These are phyloP conservation scores for Diatrype stigma DNA, from an alignment of 2,329 filamentous ascomycete species.

Conservation along the genomic window DNA sequence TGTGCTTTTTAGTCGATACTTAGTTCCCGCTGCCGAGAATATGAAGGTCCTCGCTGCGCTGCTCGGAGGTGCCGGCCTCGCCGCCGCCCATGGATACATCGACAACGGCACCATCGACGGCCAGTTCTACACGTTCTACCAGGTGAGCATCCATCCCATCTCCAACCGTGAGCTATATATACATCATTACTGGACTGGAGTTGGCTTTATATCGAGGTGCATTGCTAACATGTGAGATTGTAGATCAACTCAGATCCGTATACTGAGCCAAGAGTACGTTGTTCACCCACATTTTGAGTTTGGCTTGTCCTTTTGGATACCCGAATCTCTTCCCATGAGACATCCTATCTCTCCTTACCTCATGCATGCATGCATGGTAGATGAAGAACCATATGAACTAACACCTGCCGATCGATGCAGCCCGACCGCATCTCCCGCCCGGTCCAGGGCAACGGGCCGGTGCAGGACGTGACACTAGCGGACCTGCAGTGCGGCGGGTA, in stretches of 20 bases:
- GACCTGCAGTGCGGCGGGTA: slow-evolving; percentile 56
- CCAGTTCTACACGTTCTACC: slow-evolving; percentile 33
- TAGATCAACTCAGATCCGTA: slow-evolving; percentile 24
- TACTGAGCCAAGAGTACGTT: slow-evolving; percentile 36
- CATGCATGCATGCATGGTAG: not conserved
- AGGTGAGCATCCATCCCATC: slow-evolving; percentile 14
- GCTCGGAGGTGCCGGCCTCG: slow-evolving; percentile 32
- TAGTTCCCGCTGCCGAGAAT: not conserved
- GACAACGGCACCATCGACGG: slow-evolving; percentile 41
- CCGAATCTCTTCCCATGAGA: too few relatives aligned
- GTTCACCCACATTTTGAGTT: slow-evolving; percentile 13
- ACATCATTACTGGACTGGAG: not conserved
- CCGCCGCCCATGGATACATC: slow-evolving; percentile 46
- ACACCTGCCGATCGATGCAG: slow-evolving; percentile 2
- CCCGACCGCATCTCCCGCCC: slow-evolving; percentile 53
- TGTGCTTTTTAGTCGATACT: not conserved
- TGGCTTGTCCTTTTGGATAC: too few relatives aligned
- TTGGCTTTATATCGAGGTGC: slow-evolving; percentile 3
- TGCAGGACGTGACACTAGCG: slow-evolving; percentile 46
- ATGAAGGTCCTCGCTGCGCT: slow-evolving; percentile 29
- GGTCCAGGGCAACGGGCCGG: slow-evolving; percentile 55
- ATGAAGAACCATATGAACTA: too few relatives aligned
- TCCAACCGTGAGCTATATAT: not conserved
- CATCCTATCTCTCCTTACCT: not conserved
- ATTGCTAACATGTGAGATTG: not conserved